Evolutionary conservation across 495 filamentous ascomycete genomes (phyloP).

Genomic region (Coniosporium apollinis): DNA sequence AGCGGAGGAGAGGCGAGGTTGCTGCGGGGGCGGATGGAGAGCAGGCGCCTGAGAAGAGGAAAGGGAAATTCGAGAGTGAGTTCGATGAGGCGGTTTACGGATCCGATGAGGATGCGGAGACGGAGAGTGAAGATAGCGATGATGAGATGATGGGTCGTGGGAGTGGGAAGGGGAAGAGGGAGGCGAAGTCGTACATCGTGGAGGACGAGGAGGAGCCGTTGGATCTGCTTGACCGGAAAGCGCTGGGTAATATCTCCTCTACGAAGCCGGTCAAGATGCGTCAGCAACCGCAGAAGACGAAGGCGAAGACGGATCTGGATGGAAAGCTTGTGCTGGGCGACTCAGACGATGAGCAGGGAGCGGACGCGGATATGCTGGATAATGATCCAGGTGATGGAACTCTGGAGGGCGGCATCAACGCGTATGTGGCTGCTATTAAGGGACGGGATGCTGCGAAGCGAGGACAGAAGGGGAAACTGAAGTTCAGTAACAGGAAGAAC

Average conservation of each 20-base stretch:
- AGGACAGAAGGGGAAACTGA: slow-evolving; percentile 71
- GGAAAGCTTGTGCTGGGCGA: slow-evolving; percentile 79
- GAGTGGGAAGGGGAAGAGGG: slow-evolving; percentile 36
- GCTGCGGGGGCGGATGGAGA: slow-evolving; percentile 7
- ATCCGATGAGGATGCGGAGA: slow-evolving; percentile 33
- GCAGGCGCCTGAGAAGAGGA: slow-evolving; percentile 22
- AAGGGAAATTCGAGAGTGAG: slow-evolving; percentile 63
- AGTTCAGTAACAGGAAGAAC: slow-evolving; percentile 58
- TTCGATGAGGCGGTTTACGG: slow-evolving; percentile 93
- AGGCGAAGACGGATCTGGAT: slow-evolving; percentile 51
- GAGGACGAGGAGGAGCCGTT: slow-evolving; percentile 88
- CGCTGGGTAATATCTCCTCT: slow-evolving; percentile 82
- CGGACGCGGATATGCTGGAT: slow-evolving; percentile 31
- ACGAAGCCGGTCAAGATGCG: slow-evolving; percentile 56
- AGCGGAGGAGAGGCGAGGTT: slow-evolving; percentile 55
- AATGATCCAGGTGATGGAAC: slow-evolving; percentile 25
- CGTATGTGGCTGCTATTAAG: slow-evolving; percentile 80
- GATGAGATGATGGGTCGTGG: slow-evolving; percentile 18
- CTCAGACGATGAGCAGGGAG: slow-evolving; percentile 31
- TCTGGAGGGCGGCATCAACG: slow-evolving; percentile 53
- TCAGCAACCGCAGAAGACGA: slow-evolving; percentile 18
- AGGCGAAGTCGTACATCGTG: slow-evolving; percentile 48
- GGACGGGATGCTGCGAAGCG: slow-evolving; percentile 67
- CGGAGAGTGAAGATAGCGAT: slow-evolving; percentile 24
- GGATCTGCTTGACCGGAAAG: slow-evolving; percentile 74